phyloP scores from a whole-genome alignment of 1,139 yeast genomes.

The Yamadazyma dushanensis region DNA sequence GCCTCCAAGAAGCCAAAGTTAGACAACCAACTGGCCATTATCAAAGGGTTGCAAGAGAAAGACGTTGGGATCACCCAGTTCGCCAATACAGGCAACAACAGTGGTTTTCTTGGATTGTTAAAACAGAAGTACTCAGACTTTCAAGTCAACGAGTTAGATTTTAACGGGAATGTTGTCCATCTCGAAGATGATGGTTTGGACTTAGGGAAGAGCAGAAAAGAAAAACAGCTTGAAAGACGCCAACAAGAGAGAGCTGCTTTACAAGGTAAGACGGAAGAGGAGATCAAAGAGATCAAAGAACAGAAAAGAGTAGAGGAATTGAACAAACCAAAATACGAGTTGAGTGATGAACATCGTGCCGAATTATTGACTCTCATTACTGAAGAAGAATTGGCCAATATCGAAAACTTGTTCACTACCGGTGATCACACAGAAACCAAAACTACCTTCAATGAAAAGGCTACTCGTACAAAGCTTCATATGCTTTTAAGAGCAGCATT shows the following conservation, averaged over 20 bases:
- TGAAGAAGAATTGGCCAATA: slow-evolving; percentile 53
- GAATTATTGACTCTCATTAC: slow-evolving; percentile 58
- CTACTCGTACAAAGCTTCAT: slow-evolving; percentile 73
- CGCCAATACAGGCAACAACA: slow-evolving; percentile 43
- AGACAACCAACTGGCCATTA: slow-evolving; percentile 6
- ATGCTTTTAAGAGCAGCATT: slow-evolving; percentile 74
- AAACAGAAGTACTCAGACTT: slow-evolving; percentile 95
- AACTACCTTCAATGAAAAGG: slow-evolving; percentile 63
- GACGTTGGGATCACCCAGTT: slow-evolving; percentile 87
- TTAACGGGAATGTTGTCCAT: slow-evolving; percentile 69
- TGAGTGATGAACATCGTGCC: slow-evolving; percentile 45
- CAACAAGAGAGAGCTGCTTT: slow-evolving; percentile 38
- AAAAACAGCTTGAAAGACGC: slow-evolving; percentile 48
- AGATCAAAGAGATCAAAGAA: slow-evolving; percentile 32
- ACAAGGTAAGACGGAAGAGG: slow-evolving; percentile 36
- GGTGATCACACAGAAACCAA: slow-evolving; percentile 64
- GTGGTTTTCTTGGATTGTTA: slow-evolving; percentile 75
- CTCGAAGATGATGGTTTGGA: slow-evolving; percentile 72
- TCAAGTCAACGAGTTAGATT: slow-evolving; percentile 82
- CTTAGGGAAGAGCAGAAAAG: slow-evolving; percentile 49
- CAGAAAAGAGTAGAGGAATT: slow-evolving; percentile 25
- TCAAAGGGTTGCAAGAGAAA: slow-evolving; percentile 44
- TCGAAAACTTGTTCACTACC: slow-evolving; percentile 54
- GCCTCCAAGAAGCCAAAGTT: slow-evolving; percentile 12
- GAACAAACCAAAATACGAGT: slow-evolving; percentile 38